Evolutionary conservation across 768 basidiomycete genomes (phyloP).

Genomic region (Cystobasidium onofrii): DNA sequence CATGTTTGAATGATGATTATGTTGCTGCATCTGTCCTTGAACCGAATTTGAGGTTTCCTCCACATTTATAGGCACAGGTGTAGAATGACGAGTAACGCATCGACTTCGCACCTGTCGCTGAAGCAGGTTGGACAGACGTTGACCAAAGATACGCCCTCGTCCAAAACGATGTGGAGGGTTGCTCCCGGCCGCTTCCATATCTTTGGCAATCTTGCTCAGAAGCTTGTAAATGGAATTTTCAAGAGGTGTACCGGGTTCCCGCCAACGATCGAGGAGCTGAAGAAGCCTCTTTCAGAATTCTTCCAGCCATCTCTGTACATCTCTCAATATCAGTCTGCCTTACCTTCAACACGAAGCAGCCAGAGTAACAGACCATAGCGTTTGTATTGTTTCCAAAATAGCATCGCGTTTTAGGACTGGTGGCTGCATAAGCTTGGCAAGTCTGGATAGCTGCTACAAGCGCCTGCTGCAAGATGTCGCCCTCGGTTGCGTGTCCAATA

Average conservation of each 20-base stretch:
- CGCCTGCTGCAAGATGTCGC: neutral
- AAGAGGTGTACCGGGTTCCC: neutral
- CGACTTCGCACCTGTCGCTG: conserved; percentile 1
- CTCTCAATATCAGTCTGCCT: neutral
- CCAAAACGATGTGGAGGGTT: conserved; percentile 1
- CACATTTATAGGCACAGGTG: neutral
- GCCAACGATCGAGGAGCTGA: conserved; percentile 1
- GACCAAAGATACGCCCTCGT: neutral
- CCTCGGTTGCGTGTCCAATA: neutral
- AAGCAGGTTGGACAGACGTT: neutral
- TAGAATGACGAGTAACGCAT: neutral
- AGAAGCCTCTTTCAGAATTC: neutral
- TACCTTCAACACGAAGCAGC: neutral
- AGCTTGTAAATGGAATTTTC: conserved; percentile 5
- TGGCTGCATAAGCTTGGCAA: neutral
- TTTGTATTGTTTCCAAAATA: conserved; percentile 1
- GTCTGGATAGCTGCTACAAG: neutral
- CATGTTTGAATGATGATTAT: neutral
- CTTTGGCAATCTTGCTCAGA: neutral
- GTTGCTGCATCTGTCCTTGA: neutral
- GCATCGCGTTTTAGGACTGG: neutral
- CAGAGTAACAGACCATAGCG: neutral
- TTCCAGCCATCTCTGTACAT: too few relatives aligned
- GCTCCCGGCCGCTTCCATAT: neutral
- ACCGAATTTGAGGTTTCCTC: neutral